Evolutionary conservation across 2,329 filamentous ascomycete species (phyloP).

Genomic region (Alternaria sp.): DNA sequence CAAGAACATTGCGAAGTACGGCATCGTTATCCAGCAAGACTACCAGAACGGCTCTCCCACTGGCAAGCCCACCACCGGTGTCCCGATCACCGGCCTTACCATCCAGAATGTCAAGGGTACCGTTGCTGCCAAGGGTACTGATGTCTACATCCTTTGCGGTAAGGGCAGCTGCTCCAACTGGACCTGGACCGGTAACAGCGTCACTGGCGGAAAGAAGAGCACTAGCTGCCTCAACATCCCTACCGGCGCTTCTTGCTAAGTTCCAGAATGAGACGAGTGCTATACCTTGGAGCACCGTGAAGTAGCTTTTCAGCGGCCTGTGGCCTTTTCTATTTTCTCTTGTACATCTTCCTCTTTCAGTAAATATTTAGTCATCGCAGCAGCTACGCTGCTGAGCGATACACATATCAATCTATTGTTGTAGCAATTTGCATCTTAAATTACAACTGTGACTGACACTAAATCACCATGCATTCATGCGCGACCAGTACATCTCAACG

Average conservation of each 20-base stretch:
- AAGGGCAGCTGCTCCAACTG: constrained; percentile 60
- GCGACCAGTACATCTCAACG: too few relatives aligned
- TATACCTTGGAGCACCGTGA: not conserved
- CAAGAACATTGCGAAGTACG: constrained; percentile 54
- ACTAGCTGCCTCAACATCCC: constrained; percentile 45
- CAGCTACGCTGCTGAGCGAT: not conserved
- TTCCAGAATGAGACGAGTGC: too few relatives aligned
- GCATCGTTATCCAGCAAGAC: constrained; percentile 61
- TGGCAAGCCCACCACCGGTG: constrained; percentile 54
- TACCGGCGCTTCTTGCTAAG: constrained; percentile 44
- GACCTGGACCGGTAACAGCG: constrained; percentile 57
- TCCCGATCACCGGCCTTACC: constrained; percentile 55
- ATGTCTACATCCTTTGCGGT: constrained; percentile 64
- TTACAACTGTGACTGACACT: not conserved
- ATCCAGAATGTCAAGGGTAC: constrained; percentile 52
- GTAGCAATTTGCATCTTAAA: not conserved
- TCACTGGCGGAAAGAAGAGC: constrained; percentile 48
- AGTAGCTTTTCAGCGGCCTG: not conserved
- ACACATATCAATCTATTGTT: not conserved
- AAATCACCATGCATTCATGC: too few relatives aligned
- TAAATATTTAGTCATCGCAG: not conserved
- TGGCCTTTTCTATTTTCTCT: not conserved
- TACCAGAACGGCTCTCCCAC: constrained; percentile 57
- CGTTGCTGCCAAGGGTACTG: constrained; percentile 37
- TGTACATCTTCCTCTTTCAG: not conserved